Evolutionary conservation across 78 protist genomes (phyloP), one percentile per base, ranked within the genome.

Genomic region (Planoprotostelium fungivorum): DNA sequence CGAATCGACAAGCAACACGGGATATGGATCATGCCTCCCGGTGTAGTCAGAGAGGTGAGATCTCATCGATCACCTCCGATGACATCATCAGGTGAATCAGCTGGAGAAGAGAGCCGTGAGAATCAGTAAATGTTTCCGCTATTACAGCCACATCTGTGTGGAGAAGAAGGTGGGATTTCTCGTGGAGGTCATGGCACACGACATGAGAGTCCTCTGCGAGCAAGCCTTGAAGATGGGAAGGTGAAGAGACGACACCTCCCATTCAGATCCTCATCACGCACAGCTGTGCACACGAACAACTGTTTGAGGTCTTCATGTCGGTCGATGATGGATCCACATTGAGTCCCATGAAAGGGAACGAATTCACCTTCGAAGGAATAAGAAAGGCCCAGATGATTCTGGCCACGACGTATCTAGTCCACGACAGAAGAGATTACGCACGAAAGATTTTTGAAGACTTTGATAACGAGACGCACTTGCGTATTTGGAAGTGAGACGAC

Each of bases 331-430:
- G 63, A 1, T 1, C 88, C 28, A 35, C 31, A 1, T 9, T 35
- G 63, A 38, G 31, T 37, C 63, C 37, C n/a, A 5, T 87, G 88
- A 87, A 36, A 5, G n/a, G 31, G 31, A 38, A 38, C 39, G 88
- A 87, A 5, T 87, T 87, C 16, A 36, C 87, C 35, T 1, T 9
- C 28, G 63, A 36, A 1, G 88, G 88, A 1, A 36, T 87, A 1
- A 87, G 31, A 29, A 87, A 36, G n/a, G 88, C 88, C 39, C 88
- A 87, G 88, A 36, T n/a, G 37, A 87, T 87, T n/a, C 88, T 87
- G 37, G 39, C 16, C 73, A 51, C 73, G 73, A 25, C 73, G 73
- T 51, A 51, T 51, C 16, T 51, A 16, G 73, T 51, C 16, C 73
- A 51, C 16, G 73, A 16, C 73, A 5, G 73, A 5, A 16, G 16